Base-by-base conservation (phyloP, 1,139 yeast species). In the Yamadazyma membranifaciens region DNA sequence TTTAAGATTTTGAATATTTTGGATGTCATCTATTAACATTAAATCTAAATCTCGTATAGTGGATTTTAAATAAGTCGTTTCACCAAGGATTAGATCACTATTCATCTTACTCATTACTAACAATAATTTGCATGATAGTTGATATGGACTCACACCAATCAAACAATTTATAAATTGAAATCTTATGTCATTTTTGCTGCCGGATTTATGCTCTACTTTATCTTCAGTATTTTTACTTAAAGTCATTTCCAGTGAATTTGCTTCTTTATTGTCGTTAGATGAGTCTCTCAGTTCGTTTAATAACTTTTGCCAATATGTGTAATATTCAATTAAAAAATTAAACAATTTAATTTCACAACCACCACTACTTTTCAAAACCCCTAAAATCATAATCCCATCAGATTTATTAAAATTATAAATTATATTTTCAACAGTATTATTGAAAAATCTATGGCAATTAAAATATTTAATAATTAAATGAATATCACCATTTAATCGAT, bases 81-180 rank as follows among this genome's bases (percentile, higher is more conserved):
- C 55, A 28, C 58, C 69, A 39, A 70, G 45, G 1, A 65, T 57
- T 1, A 81, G 37, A 41, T 80, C 86, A 9, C 76, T 60, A 38
- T 64, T 77, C 4, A 83, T 86, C 43, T 72, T 75, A 9, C 70
- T 69, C 1, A 83, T 49, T 1, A 75, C 63, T 12, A 86, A 40
- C 12, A 71, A 60, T 0, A 81, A 72, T 45, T 80, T 80, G 26
- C 85, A 73, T 0, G 55, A 50, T 12, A 87, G 56, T 41, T 83
- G 64, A 7, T 78, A 78, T 0, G 95, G 91, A 20, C 67, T 72
- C 17, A 84, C 52, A 0, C 83, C 84, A 30, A 84, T 44, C 1
- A 74, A 64, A 42, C 82, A 75, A 45, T 83, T 83, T 15, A 70
- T 52, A 11, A 83, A 54, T 1, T 67, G 63, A 14, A 81, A 38